These are phyloP conservation scores for Pyrenochaeta sp. DNA, from an alignment of 2,329 filamentous ascomycete genomes.

Conservation along the genomic window DNA sequence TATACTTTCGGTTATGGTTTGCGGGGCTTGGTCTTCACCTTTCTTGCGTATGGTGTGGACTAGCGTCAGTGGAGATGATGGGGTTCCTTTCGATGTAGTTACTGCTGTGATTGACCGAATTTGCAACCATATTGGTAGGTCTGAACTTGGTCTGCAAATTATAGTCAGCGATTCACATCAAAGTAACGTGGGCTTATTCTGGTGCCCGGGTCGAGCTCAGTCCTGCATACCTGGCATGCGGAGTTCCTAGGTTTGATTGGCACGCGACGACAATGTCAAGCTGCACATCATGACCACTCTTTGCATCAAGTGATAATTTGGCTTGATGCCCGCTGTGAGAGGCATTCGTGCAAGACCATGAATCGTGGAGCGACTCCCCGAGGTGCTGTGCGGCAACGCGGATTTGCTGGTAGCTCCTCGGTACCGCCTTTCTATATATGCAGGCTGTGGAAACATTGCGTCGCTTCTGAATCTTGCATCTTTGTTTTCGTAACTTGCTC, in stretches of 20 bases:
- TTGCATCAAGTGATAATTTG: conserved; percentile 31
- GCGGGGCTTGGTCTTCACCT: no score
- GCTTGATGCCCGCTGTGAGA: conserved; percentile 28
- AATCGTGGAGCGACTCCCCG: conserved; percentile 28
- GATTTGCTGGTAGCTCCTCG: conserved; percentile 13
- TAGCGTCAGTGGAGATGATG: no score
- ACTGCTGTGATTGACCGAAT: conserved; percentile 33
- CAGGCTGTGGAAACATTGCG: conserved; percentile 20
- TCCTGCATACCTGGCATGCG: no score
- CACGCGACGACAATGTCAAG: conserved; percentile 36
- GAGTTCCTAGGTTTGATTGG: conserved; percentile 6
- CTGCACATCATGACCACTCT: conserved; percentile 22
- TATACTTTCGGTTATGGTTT: no score
- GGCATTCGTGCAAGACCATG: conserved; percentile 29
- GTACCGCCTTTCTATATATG: conserved; percentile 10
- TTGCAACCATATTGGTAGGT: conserved; percentile 32
- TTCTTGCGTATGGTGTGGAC: no score
- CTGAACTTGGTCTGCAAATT: background rate
- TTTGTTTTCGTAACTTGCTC: conserved; percentile 20
- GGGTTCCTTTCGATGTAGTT: no score
- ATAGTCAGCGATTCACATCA: no score
- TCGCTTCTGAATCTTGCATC: conserved; percentile 25
- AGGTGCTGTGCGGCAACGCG: conserved; percentile 27
- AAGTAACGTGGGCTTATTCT: no score
- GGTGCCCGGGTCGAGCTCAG: no score